Percentiles rank a stretch among this genome's conserved stretches.
Conservation (phyloP, 352 stramenopile genomes). For the Globisporangium alternatum region DNA sequence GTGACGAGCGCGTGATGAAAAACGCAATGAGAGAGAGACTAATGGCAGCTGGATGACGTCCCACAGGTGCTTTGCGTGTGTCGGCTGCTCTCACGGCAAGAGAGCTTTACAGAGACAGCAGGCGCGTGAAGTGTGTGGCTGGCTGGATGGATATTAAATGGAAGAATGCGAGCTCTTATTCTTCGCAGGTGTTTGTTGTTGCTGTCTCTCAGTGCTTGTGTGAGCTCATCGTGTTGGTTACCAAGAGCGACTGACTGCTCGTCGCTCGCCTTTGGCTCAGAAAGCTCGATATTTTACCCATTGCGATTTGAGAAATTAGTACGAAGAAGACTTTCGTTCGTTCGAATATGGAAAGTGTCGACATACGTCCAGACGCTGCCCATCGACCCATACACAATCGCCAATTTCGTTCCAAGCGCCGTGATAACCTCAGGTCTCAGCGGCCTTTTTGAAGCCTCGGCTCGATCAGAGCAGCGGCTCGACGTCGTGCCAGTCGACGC, state of each 20-base stretch:
- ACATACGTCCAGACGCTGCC: too few species aligned
- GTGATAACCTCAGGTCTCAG: too few species aligned
- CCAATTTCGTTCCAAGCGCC: too few species aligned
- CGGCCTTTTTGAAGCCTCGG: too few species aligned
- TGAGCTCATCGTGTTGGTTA: not conserved
- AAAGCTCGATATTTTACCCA: too few species aligned
- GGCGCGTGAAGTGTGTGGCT: not conserved
- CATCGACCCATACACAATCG: too few species aligned
- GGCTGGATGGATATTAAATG: slow-evolving; percentile 7
- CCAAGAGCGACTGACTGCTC: not conserved
- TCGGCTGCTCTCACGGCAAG: not conserved
- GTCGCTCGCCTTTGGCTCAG: too few species aligned
- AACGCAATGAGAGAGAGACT: not conserved
- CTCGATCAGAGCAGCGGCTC: slow-evolving; percentile 75
- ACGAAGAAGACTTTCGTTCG: not conserved
- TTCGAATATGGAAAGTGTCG: not conserved
- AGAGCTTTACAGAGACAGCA: not conserved
- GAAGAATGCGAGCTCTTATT: slow-evolving; percentile 3
- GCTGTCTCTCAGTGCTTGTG: not conserved
- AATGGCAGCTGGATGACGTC: not conserved
- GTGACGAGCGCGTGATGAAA: not conserved
- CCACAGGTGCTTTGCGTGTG: not conserved
- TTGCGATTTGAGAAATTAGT: not conserved
- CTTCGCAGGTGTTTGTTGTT: not conserved
- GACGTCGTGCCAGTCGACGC: slow-evolving; percentile 85